A percentile compares a stretch with the other conserved stretches of the same genome.
These are phyloP conservation scores for Xylariaceae sp. DNA, from an alignment of 2,329 filamentous ascomycete genomes.

Conservation along the genomic window DNA sequence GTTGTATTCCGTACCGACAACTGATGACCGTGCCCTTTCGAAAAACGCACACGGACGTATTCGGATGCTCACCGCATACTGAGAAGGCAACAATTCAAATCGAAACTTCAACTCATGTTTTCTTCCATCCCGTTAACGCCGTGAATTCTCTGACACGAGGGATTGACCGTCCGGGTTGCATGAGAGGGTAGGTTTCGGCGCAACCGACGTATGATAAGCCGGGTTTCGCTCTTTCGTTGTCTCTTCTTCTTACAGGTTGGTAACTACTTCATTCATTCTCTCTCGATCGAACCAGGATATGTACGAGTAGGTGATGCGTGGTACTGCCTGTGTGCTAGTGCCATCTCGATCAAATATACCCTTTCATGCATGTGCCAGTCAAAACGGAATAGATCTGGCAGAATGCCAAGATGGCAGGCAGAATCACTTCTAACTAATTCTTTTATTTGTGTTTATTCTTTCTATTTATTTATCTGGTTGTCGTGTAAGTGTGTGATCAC, in stretches of 20 bases:
- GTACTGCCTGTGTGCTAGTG: background rate
- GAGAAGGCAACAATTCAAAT: background rate
- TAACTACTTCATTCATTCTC: too few species aligned
- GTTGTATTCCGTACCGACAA: too few species aligned
- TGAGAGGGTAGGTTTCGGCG: background rate
- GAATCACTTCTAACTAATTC: background rate
- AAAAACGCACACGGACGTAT: background rate
- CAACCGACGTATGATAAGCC: background rate
- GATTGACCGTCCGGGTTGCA: slow-evolving; percentile 1
- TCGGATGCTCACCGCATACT: slow-evolving; percentile 12
- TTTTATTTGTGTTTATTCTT: background rate
- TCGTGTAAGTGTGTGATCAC: slow-evolving; percentile 13
- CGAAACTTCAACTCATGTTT: background rate
- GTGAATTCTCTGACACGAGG: slow-evolving; percentile 1
- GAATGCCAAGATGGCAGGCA: slow-evolving; percentile 20
- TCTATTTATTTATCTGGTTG: background rate
- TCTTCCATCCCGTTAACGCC: background rate
- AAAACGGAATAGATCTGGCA: slow-evolving; percentile 25
- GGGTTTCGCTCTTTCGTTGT: too few species aligned
- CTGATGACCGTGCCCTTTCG: background rate
- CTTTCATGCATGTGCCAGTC: slow-evolving; percentile 24
- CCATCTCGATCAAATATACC: background rate
- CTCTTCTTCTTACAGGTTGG: too few species aligned
- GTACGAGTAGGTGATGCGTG: background rate
- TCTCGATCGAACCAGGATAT: background rate